Percentiles rank a stretch among this genome's conserved stretches.
Conservation (phyloP, 1,284 basidiomycete genomes). For the Cutaneotrichosporon cutaneum region DNA sequence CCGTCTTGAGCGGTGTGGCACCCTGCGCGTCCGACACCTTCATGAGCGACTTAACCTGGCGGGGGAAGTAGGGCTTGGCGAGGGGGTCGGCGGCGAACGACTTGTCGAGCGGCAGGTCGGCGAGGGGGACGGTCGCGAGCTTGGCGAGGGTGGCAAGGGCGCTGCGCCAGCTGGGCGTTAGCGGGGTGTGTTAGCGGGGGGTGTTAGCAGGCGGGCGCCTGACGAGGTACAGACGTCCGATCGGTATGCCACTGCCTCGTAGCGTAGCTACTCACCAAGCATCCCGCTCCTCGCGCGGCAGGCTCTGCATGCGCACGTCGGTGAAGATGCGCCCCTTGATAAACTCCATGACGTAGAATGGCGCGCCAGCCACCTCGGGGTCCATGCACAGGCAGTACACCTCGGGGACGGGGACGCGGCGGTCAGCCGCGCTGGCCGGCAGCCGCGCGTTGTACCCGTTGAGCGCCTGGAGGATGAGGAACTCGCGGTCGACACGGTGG, state of each 20-base stretch:
- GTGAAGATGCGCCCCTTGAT: constrained; percentile 90
- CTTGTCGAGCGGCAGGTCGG: constrained; percentile 64
- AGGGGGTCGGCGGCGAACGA: constrained; percentile 68
- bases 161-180: constrained; percentile 66
- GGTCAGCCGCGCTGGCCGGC: constrained; percentile 22
- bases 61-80: constrained; percentile 72
- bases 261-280: constrained; percentile 37
- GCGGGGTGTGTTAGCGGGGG: not conserved
- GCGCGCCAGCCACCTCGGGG: constrained; percentile 71
- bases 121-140: constrained; percentile 70
- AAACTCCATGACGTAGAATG: constrained; percentile 96
- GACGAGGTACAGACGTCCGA: too few relatives aligned
- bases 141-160: constrained; percentile 71
- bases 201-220: not conserved
- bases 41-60: constrained; percentile 82
- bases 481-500: constrained; percentile 92
- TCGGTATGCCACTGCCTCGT: too few relatives aligned
- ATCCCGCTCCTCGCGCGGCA: constrained; percentile 61
- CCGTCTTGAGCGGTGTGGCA: constrained; percentile 58
- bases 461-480: constrained; percentile 71
- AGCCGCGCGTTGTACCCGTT: constrained; percentile 64
- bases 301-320: constrained; percentile 71
- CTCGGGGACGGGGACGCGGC: constrained; percentile 74
- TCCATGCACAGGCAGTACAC: constrained; percentile 84
- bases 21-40: constrained; percentile 74